Evolutionary conservation across 106 monocot species (phyloP).

Genomic region (Dendrobium officinale): DNA sequence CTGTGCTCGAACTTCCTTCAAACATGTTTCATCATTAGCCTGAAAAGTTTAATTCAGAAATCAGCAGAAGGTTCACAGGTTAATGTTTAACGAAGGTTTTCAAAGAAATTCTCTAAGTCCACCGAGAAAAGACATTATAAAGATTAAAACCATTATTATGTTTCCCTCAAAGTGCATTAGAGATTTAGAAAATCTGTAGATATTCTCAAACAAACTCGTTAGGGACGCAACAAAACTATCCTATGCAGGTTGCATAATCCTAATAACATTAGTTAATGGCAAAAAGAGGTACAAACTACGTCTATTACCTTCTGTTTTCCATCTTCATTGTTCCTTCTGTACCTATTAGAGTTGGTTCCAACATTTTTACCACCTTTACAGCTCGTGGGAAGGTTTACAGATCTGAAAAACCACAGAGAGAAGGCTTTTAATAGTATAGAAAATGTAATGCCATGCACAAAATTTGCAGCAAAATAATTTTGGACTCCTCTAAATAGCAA

Average conservation of each 20-base stretch:
- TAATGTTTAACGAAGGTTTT: background rate
- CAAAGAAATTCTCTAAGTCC: background rate
- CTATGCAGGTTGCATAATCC: background rate
- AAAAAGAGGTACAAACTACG: background rate
- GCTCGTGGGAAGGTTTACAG: background rate
- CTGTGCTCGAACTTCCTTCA: no score
- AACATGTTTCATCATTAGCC: no score
- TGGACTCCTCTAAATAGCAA: background rate
- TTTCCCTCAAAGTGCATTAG: background rate
- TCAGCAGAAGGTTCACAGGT: background rate
- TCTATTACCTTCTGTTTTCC: slow-evolving; percentile 1
- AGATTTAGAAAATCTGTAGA: background rate
- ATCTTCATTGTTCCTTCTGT: background rate
- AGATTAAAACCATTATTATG: background rate
- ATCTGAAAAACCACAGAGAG: background rate
- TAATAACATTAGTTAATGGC: background rate
- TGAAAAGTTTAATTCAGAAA: background rate
- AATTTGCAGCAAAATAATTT: background rate
- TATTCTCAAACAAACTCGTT: background rate
- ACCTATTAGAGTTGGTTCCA: background rate
- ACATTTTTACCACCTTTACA: background rate
- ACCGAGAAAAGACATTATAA: background rate
- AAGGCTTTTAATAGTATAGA: background rate
- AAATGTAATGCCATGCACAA: background rate
- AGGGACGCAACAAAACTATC: background rate